A percentile compares a stretch with the other conserved stretches of the same genome.
Evolutionary conservation across 1,139 yeast genomes (phyloP).

Genomic region (Yamadazyma oceani): DNA sequence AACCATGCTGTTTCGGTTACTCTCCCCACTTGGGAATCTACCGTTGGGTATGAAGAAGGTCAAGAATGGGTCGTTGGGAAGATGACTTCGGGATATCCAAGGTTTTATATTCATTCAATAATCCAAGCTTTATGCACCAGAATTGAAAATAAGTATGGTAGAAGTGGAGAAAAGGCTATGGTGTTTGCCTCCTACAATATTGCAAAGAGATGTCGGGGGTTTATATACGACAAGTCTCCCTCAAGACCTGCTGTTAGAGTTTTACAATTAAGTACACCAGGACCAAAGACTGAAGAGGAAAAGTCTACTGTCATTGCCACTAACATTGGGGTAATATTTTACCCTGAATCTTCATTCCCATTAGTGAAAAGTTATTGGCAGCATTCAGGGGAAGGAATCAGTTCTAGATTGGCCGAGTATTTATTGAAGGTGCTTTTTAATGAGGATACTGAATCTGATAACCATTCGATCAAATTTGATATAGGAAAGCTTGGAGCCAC

Average conservation of each 20-base stretch:
- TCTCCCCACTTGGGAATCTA: conserved; percentile 91
- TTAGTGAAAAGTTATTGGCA: conserved; percentile 92
- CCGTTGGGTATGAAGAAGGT: conserved; percentile 90
- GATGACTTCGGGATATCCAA: conserved; percentile 87
- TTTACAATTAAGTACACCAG: conserved; percentile 74
- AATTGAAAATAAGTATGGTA: conserved; percentile 63
- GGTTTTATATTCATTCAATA: conserved; percentile 76
- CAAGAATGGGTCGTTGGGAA: conserved; percentile 76
- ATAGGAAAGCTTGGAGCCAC: conserved; percentile 17
- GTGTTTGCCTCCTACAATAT: conserved; percentile 75
- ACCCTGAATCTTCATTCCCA: conserved; percentile 55
- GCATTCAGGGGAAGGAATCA: conserved; percentile 92
- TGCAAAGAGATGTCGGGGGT: conserved; percentile 85
- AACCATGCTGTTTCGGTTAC: conserved; percentile 94
- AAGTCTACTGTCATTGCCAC: conserved; percentile 60
- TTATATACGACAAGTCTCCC: conserved; percentile 46
- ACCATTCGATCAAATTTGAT: conserved; percentile 11
- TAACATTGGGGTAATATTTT: conserved; percentile 73
- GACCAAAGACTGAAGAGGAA: conserved; percentile 61
- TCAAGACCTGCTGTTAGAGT: conserved; percentile 51
- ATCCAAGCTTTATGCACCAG: conserved; percentile 61
- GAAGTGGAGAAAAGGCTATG: conserved; percentile 71
- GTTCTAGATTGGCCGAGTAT: conserved; percentile 87
- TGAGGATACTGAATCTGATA: conserved; percentile 15
- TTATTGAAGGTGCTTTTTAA: conserved; percentile 62